These are phyloP conservation scores for Aspergillus aculeatus DNA, from an alignment of 2,329 filamentous ascomycete species.

Conservation along the genomic window DNA sequence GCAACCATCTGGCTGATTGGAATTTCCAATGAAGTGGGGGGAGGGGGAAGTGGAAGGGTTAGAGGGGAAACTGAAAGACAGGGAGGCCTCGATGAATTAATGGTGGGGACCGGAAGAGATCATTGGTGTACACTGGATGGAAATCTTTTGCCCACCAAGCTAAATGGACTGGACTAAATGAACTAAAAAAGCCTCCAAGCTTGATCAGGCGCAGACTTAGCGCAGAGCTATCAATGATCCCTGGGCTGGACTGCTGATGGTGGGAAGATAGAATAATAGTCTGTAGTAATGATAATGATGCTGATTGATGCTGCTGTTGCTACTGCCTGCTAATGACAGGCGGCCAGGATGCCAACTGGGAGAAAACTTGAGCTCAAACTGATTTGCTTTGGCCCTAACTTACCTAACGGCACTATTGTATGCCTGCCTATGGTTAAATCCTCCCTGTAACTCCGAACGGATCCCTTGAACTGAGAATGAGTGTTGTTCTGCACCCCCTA, in stretches of 20 bases:
- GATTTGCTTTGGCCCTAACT: too few relatives aligned
- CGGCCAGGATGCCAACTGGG: too few relatives aligned
- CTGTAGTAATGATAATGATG: not conserved
- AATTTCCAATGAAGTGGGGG: not conserved
- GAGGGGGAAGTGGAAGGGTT: not conserved
- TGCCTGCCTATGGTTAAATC: too few relatives aligned
- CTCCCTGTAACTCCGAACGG: too few relatives aligned
- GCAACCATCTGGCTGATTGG: too few relatives aligned
- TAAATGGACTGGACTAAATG: not conserved
- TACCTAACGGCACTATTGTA: too few relatives aligned
- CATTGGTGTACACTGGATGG: not conserved
- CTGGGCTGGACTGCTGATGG: not conserved
- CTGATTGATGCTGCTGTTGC: not conserved
- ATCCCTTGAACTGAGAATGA: too few relatives aligned
- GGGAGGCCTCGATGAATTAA: not conserved
- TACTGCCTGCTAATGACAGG: too few relatives aligned
- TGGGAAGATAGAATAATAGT: too few relatives aligned
- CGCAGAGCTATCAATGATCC: not conserved
- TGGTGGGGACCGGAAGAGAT: not conserved
- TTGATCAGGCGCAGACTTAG: not conserved
- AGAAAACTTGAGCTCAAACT: too few relatives aligned
- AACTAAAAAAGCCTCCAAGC: not conserved
- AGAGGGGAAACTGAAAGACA: not conserved
- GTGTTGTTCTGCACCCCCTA: too few relatives aligned
- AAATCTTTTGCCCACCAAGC: not conserved